phyloP scores from a whole-genome alignment of 345 rosid species.

The Moricandia moricandioides region DNA sequence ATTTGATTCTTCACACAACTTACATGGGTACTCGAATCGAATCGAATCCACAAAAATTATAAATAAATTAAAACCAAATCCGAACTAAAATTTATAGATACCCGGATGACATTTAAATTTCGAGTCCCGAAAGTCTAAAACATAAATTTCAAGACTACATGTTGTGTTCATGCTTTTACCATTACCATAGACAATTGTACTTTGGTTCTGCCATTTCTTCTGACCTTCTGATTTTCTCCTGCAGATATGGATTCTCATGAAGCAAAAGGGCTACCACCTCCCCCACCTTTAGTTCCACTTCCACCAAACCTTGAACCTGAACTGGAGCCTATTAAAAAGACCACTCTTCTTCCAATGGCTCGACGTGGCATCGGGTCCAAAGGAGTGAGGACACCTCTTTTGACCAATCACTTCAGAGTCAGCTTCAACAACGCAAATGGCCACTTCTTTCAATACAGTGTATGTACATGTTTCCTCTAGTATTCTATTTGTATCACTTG shows the following conservation, averaged over 20 bases:
- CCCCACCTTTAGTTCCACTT: conserved; percentile 53
- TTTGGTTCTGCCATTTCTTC: neutral
- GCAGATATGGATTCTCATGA: conserved; percentile 51
- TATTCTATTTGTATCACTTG: neutral
- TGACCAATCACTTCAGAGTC: conserved; percentile 81
- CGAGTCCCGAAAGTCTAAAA: neutral
- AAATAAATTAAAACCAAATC: neutral
- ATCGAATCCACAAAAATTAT: neutral
- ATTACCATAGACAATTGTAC: neutral
- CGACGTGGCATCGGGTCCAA: conserved; percentile 60
- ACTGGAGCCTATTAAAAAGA: conserved; percentile 46
- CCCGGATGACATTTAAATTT: neutral
- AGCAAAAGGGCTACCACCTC: conserved; percentile 52
- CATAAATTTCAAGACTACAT: neutral
- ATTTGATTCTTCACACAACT: neutral
- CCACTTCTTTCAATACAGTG: conserved; percentile 72
- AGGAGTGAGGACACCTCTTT: conserved; percentile 55
- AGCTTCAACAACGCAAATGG: conserved; percentile 49
- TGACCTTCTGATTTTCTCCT: neutral
- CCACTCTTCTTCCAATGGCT: conserved; percentile 53
- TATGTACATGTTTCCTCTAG: conserved; percentile 30
- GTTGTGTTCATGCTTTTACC: neutral
- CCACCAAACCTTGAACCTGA: conserved; percentile 56
- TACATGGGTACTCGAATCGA: neutral
- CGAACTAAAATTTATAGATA: neutral